Base-by-base conservation (phyloP, 345 rosid genomes). In the Pelargonium nanum region DNA sequence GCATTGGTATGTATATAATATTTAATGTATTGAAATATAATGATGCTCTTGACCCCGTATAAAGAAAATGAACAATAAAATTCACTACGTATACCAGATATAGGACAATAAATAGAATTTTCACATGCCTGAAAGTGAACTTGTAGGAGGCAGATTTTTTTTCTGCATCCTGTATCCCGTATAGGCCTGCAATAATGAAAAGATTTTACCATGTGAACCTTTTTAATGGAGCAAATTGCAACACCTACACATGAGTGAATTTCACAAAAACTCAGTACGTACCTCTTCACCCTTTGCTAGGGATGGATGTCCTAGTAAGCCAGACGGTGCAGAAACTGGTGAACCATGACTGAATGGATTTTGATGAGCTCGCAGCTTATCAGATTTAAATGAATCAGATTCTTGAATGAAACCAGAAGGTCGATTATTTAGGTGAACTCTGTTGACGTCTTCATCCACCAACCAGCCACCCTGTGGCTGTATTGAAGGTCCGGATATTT, bases 201-300 rank as follows among this genome's bases (percentile, higher is more conserved):
- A 4, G 59, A 55, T 55, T 40, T 9, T 40, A 40, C 48, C 15
- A 40, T 40, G 16, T 40, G 48, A 40, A 17, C 48, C 15, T 7
- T 28, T 28, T 7, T 0, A 6, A 17, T 2, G 56, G 45, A 21
- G 32, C 58, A 23, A 34, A 66, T 40, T 44, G 51, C 63, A 17
- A 12, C 22, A 59, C 25, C 32, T 53, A 21, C 20, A 59, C 32
- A 4, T 26, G 22, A n/a, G 10, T 53, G 22, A 4, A 59, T 19
- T 25, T 21, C 23, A 56, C 53, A 74, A 15, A 62, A 58, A 64
- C 57, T 57, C 26, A 30, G 61, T 71, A 56, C 63, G 52, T 74
- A 93, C 97, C 91, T 87, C 94, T 81, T 83, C 97, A 44, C 66
- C 72, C 76, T 83, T 92, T 74, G 67, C 67, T 61, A 82, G 84